Conservation (phyloP, 768 basidiomycete genomes). For the Panaeolus papilionaceus region DNA sequence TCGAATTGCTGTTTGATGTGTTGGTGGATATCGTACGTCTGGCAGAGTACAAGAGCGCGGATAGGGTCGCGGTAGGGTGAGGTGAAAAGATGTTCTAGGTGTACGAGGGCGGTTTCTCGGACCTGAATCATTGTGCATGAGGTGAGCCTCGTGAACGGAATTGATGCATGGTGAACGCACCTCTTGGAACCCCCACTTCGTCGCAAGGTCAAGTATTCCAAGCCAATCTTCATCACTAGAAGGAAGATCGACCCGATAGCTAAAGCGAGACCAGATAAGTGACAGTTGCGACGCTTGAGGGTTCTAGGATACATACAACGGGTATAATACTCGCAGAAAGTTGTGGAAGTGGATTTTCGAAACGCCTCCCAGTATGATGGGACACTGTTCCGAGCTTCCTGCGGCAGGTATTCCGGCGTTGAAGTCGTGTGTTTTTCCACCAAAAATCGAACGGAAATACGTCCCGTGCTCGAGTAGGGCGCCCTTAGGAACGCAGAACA, state of each 20-base stretch:
- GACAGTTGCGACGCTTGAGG: neutral
- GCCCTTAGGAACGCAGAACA: slow-evolving; percentile 22
- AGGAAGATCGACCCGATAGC: neutral
- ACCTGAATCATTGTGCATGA: neutral
- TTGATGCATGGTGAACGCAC: neutral
- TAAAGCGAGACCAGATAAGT: neutral
- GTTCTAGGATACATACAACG: slow-evolving; percentile 20
- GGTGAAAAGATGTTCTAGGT: neutral
- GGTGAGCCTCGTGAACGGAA: neutral
- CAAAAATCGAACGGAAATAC: slow-evolving; percentile 18
- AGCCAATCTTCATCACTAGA: neutral
- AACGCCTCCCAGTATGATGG: slow-evolving; percentile 25
- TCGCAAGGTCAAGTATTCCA: neutral
- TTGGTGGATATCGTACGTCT: neutral
- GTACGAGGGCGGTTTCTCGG: neutral
- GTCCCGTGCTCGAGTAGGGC: slow-evolving; percentile 14
- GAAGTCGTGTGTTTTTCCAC: neutral
- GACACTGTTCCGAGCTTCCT: slow-evolving; percentile 22
- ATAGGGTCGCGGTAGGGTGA: neutral
- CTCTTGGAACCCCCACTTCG: neutral
- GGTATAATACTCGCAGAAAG: slow-evolving; percentile 26
- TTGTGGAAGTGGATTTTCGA: slow-evolving; percentile 24
- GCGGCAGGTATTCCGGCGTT: neutral
- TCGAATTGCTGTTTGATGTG: neutral
- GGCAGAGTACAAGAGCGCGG: neutral